phyloP scores from a whole-genome alignment of 148 eudicot species.

The Nepenthes mirabilis region DNA sequence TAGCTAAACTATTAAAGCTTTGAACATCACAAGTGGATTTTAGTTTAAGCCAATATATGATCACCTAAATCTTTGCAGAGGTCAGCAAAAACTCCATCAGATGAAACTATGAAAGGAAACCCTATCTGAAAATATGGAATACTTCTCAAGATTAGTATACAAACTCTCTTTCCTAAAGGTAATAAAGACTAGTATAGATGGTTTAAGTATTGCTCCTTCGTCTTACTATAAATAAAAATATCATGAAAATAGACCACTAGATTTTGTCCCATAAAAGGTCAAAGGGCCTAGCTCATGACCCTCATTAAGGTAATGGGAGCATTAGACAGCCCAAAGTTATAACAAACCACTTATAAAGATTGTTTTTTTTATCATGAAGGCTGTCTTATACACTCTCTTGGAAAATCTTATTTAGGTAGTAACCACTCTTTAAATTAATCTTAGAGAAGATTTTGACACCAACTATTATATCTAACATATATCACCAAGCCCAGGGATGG shows the following conservation, averaged over 20 bases:
- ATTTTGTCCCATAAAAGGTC: not conserved
- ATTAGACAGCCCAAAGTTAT: not conserved
- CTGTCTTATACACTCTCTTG: not conserved
- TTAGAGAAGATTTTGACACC: not conserved
- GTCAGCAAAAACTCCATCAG: no score
- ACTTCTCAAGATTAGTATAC: no score
- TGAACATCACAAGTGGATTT: no score
- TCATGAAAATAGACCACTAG: not conserved
- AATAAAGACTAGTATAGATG: no score
- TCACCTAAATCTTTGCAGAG: no score
- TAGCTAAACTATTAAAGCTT: no score
- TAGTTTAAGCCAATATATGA: no score
- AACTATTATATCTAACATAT: not conserved
- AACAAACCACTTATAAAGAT: no score
- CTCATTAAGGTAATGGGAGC: not conserved
- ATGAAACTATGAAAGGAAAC: no score
- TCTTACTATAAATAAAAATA: not conserved
- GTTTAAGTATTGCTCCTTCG: not conserved
- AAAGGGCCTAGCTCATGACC: not conserved
- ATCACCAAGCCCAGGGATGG: not conserved
- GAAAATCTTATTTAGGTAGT: not conserved
- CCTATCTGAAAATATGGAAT: no score
- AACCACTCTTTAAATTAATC: no score
- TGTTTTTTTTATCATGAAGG: not conserved
- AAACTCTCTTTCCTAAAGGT: no score